phyloP scores from a whole-genome alignment of 208 protist genomes.

The Trypanosoma melophagium region DNA sequence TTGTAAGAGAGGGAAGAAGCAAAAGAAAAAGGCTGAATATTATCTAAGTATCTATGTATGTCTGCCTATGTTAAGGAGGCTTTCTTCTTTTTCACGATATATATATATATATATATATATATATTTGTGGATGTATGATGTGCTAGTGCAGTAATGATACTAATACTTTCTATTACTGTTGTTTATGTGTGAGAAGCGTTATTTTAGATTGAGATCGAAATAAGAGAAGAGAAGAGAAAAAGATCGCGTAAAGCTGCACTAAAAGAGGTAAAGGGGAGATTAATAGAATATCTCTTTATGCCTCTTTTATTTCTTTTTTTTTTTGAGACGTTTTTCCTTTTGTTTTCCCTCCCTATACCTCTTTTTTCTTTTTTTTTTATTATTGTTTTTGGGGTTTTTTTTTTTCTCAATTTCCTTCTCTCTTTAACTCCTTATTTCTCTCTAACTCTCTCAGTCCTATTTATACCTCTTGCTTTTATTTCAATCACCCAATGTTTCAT shows the following conservation, averaged over 20 bases:
- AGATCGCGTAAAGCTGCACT: neutral
- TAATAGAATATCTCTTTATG: constrained; percentile 12
- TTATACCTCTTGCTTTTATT: neutral
- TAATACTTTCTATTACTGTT: too few species aligned
- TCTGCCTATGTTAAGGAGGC: too few species aligned
- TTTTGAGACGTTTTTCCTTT: constrained; percentile 21
- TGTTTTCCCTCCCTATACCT: neutral
- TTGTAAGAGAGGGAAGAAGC: too few species aligned
- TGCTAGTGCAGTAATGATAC: neutral
- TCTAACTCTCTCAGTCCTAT: neutral
- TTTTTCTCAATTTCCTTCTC: constrained; percentile 11
- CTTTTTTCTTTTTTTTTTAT: constrained; percentile 16
- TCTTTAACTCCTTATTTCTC: constrained; percentile 10
- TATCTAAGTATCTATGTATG: constrained; percentile 2
- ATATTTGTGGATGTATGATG: neutral
- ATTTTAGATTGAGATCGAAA: too few species aligned
- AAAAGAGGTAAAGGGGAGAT: neutral
- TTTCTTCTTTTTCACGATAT: too few species aligned
- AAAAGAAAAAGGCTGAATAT: too few species aligned
- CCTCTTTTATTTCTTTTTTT: constrained; percentile 3
- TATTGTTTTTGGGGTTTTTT: constrained; percentile 2
- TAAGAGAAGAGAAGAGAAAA: too few species aligned
- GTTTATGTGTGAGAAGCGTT: too few species aligned
- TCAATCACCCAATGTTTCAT: neutral
- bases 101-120: constrained; percentile 1